Evolutionary conservation across 768 basidiomycete species (phyloP).

Genomic region (Udeniomyces megalosporus): DNA sequence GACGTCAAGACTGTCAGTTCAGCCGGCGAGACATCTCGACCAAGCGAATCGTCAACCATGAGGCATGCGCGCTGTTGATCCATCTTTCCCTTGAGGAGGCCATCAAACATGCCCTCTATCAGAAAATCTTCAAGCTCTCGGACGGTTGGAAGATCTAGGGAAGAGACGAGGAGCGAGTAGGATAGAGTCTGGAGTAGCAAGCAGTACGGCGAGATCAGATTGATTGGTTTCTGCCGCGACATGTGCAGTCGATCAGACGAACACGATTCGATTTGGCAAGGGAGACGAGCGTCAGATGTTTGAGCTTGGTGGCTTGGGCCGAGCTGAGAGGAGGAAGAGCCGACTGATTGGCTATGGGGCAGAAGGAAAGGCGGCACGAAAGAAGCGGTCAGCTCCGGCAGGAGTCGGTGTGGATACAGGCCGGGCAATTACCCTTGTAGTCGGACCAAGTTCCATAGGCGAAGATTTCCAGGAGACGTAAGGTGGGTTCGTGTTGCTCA

Average conservation of each 20-base stretch:
- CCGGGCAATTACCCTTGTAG: constrained; percentile 47
- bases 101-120: constrained; percentile 89
- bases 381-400: not conserved
- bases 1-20: constrained; percentile 16
- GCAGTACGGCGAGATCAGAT: not conserved
- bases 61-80: constrained; percentile 82
- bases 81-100: constrained; percentile 74
- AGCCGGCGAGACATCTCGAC: constrained; percentile 48
- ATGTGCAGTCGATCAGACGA: constrained; percentile 23
- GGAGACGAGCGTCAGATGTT: constrained; percentile 79
- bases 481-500: constrained; percentile 47
- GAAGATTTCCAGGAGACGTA: constrained; percentile 64
- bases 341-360: constrained; percentile 44
- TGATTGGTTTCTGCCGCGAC: too few species aligned
- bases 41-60: constrained; percentile 83
- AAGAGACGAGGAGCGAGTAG: constrained; percentile 52
- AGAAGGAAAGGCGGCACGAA: constrained; percentile 5
- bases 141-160: constrained; percentile 58
- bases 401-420: not conserved
- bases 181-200: constrained; percentile 35
- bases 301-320: constrained; percentile 70
- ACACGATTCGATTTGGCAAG: constrained; percentile 64
- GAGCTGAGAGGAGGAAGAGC: constrained; percentile 49
- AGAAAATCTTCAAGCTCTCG: constrained; percentile 90
- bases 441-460: constrained; percentile 75